These are phyloP conservation scores for Trichoderma koningii DNA, from an alignment of 2,329 filamentous ascomycete genomes.

Conservation along the genomic window DNA sequence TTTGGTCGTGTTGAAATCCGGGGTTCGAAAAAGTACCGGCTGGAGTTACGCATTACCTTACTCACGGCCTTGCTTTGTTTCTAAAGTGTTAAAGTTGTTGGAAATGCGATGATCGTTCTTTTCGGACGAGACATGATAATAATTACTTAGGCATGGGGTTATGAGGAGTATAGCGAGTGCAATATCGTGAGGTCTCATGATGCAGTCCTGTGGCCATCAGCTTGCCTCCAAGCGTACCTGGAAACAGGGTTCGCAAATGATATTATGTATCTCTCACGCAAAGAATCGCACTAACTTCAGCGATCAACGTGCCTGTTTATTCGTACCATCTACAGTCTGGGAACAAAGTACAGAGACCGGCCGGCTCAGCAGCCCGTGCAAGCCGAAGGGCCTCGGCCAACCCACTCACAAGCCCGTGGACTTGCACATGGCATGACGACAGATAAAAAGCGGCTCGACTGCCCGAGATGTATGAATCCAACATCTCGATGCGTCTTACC, in stretches of 20 bases:
- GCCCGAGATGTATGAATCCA: not conserved
- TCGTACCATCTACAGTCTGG: not conserved
- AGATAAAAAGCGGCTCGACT: conserved; percentile 15
- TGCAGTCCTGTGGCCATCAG: not conserved
- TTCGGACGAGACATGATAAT: too few relatives aligned
- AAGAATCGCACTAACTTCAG: too few relatives aligned
- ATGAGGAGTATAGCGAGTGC: not conserved
- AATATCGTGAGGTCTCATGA: conserved; percentile 9
- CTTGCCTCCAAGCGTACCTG: not conserved
- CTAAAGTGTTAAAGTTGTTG: too few relatives aligned
- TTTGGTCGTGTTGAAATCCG: not conserved
- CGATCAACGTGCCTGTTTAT: not conserved
- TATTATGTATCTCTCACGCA: too few relatives aligned
- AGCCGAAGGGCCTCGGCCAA: conserved; percentile 25
- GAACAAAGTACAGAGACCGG: not conserved
- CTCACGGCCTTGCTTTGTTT: too few relatives aligned
- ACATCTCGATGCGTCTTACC: not conserved
- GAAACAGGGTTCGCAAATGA: too few relatives aligned
- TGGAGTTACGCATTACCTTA: not conserved
- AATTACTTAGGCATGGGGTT: not conserved
- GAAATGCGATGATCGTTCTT: too few relatives aligned
- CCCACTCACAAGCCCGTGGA: not conserved
- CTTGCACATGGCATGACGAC: conserved; percentile 12
- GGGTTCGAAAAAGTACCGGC: conserved; percentile 21
- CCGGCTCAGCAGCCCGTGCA: conserved; percentile 16